Percentiles rank a stretch among this genome's conserved stretches.
Evolutionary conservation across 129 eudicot species (phyloP).

Genomic region (Escallonia herrerae): DNA sequence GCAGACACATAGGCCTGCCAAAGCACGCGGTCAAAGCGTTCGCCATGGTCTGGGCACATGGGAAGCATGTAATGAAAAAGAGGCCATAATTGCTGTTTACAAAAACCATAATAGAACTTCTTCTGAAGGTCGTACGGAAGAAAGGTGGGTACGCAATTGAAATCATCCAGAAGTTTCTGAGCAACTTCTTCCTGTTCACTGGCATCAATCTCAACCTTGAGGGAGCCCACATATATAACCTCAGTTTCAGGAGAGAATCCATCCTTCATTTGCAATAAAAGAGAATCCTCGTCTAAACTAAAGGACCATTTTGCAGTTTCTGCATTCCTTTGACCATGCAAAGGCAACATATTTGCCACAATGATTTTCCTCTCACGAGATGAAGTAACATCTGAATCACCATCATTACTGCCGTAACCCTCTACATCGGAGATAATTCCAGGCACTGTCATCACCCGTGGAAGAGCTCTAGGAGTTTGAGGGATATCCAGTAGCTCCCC

Average conservation of each 20-base stretch:
- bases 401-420: constrained; percentile 25
- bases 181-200: constrained; percentile 83
- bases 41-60: constrained; percentile 67
- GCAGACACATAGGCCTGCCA: constrained; percentile 89
- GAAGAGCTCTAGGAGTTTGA: constrained; percentile 76
- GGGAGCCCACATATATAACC: constrained; percentile 72
- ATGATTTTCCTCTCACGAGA: constrained; percentile 58
- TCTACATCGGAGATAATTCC: constrained; percentile 55
- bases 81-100: constrained; percentile 90
- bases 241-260: constrained; percentile 63
- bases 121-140: constrained; percentile 59
- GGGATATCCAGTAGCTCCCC: constrained; percentile 63
- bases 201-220: constrained; percentile 56
- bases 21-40: constrained; percentile 59
- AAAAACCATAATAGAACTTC: constrained; percentile 73
- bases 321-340: constrained; percentile 49
- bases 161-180: constrained; percentile 65
- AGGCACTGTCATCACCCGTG: constrained; percentile 65
- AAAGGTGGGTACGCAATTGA: constrained; percentile 85
- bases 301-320: constrained; percentile 62
- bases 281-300: constrained; percentile 67
- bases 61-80: constrained; percentile 95
- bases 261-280: constrained; percentile 56
- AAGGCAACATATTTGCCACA: constrained; percentile 82
- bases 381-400: constrained; percentile 41